Evolutionary conservation across 495 filamentous ascomycete genomes (phyloP).

Genomic region (Aspergillus coremiiformis): DNA sequence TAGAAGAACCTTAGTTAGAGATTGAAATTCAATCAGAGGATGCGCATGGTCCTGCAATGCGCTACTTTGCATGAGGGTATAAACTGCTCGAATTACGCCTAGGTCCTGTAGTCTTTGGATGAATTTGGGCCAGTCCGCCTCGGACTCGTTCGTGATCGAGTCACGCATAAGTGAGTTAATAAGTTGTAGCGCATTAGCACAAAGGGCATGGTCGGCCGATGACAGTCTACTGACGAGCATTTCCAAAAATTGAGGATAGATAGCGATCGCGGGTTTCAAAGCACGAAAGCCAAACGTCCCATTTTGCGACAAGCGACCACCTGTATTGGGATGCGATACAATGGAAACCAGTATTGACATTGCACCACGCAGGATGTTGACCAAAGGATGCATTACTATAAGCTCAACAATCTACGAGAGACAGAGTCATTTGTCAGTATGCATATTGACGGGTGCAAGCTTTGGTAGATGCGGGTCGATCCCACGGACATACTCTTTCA

Average conservation of each 20-base stretch:
- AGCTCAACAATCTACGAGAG: slow-evolving; percentile 70
- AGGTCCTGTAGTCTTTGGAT: slow-evolving; percentile 89
- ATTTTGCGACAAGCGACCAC: slow-evolving; percentile 33
- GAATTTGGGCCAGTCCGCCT: slow-evolving; percentile 85
- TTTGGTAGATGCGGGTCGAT: not conserved
- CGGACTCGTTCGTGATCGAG: slow-evolving; percentile 72
- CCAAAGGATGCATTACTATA: slow-evolving; percentile 89
- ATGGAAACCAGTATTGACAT: slow-evolving; percentile 94
- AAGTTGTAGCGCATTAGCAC: slow-evolving; percentile 89
- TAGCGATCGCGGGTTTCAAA: slow-evolving; percentile 82
- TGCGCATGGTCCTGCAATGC: slow-evolving; percentile 90
- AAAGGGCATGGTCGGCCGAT: slow-evolving; percentile 90
- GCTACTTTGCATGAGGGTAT: slow-evolving; percentile 84
- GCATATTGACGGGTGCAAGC: not conserved
- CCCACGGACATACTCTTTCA: slow-evolving; percentile 48
- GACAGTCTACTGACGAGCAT: slow-evolving; percentile 84
- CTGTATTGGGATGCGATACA: slow-evolving; percentile 69
- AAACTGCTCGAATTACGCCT: slow-evolving; percentile 88
- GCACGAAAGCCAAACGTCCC: slow-evolving; percentile 77
- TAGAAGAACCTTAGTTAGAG: slow-evolving; percentile 80
- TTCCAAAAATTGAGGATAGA: slow-evolving; percentile 89
- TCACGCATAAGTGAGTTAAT: slow-evolving; percentile 95
- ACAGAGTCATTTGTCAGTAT: not conserved
- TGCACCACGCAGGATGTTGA: slow-evolving; percentile 93
- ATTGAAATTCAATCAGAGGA: slow-evolving; percentile 89